Conservation (phyloP, 192 early-diverging fungal genomes). For the Thoreauomyces humboldtii region DNA sequence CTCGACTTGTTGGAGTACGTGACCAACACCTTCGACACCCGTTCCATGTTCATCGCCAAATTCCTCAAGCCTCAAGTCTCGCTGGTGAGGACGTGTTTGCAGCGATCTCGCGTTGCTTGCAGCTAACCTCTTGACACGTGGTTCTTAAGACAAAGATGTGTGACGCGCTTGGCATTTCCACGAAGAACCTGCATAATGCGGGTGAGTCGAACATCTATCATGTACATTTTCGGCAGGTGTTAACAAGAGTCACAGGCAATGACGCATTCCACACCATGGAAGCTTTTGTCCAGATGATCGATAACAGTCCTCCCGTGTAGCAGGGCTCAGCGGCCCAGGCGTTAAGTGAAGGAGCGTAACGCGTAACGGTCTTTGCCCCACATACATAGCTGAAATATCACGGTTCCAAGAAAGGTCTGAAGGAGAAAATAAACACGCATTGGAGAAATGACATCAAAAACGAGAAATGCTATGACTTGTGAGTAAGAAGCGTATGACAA, state of each 20-base stretch:
- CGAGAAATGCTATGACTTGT: too few species aligned
- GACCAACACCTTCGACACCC: not conserved
- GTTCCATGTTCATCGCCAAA: not conserved
- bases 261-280: slow-evolving; percentile 6
- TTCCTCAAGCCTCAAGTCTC: not conserved
- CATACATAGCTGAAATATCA: too few species aligned
- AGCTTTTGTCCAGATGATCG: not conserved
- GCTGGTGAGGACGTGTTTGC: not conserved
- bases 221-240: not conserved
- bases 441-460: too few species aligned
- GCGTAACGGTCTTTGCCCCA: too few species aligned
- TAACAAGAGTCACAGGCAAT: not conserved
- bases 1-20: not conserved
- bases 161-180: not conserved
- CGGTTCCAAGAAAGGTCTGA: too few species aligned
- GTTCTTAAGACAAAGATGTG: slow-evolving; percentile 3
- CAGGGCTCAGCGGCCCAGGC: too few species aligned
- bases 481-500: too few species aligned
- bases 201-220: not conserved
- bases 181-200: slow-evolving; percentile 8
- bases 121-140: too few species aligned
- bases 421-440: too few species aligned
- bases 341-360: too few species aligned
- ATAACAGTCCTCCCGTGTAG: too few species aligned
- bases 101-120: too few species aligned